Conservation (phyloP, 1,284 basidiomycete species). For the Wolfiporia cocos region DNA sequence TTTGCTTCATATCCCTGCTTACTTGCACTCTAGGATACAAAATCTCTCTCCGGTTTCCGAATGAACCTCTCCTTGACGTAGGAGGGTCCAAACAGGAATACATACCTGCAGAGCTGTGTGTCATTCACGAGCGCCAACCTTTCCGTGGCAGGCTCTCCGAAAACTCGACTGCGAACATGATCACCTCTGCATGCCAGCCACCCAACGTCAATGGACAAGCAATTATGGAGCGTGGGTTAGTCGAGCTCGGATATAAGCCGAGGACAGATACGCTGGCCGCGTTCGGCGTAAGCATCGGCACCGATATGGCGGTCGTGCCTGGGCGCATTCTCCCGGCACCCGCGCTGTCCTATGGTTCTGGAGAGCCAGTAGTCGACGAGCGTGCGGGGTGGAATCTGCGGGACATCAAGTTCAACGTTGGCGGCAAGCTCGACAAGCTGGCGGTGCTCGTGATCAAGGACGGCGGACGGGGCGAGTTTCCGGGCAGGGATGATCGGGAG, state of each 20-base stretch:
- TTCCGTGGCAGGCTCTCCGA: conserved; percentile 47
- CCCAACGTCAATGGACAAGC: conserved; percentile 49
- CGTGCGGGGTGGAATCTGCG: conserved; percentile 71
- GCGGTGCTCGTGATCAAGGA: conserved; percentile 58
- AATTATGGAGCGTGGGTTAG: conserved; percentile 52
- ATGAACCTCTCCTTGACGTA: conserved; percentile 56
- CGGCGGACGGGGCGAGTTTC: conserved; percentile 28
- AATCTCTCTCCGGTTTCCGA: conserved; percentile 39
- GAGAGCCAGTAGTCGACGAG: conserved; percentile 30
- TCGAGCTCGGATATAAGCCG: conserved; percentile 39
- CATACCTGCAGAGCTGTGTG: conserved; percentile 66
- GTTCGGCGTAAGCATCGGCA: conserved; percentile 50
- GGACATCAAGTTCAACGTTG: conserved; percentile 54
- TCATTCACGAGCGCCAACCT: conserved; percentile 48
- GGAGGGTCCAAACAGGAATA: conserved; percentile 36
- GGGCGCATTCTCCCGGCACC: conserved; percentile 60
- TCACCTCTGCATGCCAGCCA: conserved; percentile 50
- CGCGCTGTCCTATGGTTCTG: conserved; percentile 42
- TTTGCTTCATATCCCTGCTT: not conserved
- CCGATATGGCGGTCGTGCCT: conserved; percentile 54
- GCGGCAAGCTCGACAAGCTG: conserved; percentile 44
- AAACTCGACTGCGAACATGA: conserved; percentile 57
- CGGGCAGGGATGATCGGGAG: conserved; percentile 34
- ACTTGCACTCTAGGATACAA: conserved; percentile 43
- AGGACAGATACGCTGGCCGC: conserved; percentile 23